Evolutionary conservation across 2,329 filamentous ascomycete species (phyloP), one percentile per base, ranked within the genome.

Genomic region (Xylariaceae sp.): DNA sequence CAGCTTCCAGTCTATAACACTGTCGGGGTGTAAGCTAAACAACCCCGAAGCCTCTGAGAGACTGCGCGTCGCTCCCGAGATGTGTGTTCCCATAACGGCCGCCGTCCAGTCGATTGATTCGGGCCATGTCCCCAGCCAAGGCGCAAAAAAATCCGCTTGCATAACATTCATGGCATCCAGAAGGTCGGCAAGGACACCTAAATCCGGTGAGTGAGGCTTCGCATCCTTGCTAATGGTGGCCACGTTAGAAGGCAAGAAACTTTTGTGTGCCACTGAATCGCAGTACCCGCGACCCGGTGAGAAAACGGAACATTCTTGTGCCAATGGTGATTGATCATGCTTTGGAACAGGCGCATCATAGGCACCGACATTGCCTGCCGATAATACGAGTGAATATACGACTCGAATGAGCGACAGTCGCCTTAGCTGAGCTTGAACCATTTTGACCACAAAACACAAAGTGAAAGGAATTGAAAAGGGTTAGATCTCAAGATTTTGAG

Each of bases 81-180:
- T 75, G 54, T 93, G 86, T 0, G 93, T 96, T 43, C 87, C 87
- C 65, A 91, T 79, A 7, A 97, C 91, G 3, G 93, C 93, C 18
- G 87, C 88, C 0, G 93, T 98, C 93, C 93, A 98, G 76, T 97
- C 93, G 67, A 96, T 97, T 29, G 90, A 84, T 1, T 81, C 80
- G 0, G 92, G 91, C 91, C 93, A 98, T 21, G 86, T 91, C 10
- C 90, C 92, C 37, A 89, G 77, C 81, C 89, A 89, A 3, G 88
- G 75, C 45, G 86, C 81, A 70, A 95, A 97, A 74, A 91, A 96
- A 21, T 81, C 77, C 50, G 84, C 79, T 71, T 97, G 92, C 80
- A 97, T 85, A 5, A 88, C 85, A 45, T 85, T 80, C 60, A 97
- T 79, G 5, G 90, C 89, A 47, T 81, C 73, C 45, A 89, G 75